phyloP scores from a whole-genome alignment of 2,329 filamentous ascomycete genomes.

The Pseudogymnoascus sp. region DNA sequence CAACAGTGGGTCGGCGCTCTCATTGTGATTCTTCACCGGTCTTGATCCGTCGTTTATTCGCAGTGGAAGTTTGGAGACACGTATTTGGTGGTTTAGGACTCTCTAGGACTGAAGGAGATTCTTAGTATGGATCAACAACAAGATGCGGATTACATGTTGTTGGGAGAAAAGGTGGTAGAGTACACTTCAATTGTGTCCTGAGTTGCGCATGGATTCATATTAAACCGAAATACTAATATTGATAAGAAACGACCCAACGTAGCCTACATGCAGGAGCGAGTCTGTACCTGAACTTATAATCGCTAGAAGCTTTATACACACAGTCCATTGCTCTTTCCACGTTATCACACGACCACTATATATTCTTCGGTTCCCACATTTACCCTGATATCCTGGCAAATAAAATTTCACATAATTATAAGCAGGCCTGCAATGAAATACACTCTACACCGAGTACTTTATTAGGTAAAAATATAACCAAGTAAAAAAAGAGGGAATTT shows the following conservation, averaged over 20 bases:
- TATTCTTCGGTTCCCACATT: neutral
- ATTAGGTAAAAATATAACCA: neutral
- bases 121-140: neutral
- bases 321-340: neutral
- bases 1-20: neutral
- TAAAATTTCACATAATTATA: neutral
- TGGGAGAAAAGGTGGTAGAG: neutral
- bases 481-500: neutral
- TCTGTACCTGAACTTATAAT: neutral
- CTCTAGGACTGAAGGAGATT: neutral
- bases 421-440: neutral
- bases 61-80: neutral
- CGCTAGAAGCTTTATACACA: too few species aligned
- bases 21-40: neutral
- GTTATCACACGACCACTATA: neutral
- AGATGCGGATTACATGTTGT: neutral
- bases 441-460: neutral
- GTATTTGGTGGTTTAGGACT: neutral
- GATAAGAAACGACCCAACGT: neutral
- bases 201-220: neutral
- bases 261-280: constrained; percentile 5
- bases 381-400: neutral
- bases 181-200: neutral
- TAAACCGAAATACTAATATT: neutral
- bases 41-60: neutral